Evolutionary conservation across 2,329 filamentous ascomycete species (phyloP).

Genomic region (Ceratocystiopsis brevicomis): DNA sequence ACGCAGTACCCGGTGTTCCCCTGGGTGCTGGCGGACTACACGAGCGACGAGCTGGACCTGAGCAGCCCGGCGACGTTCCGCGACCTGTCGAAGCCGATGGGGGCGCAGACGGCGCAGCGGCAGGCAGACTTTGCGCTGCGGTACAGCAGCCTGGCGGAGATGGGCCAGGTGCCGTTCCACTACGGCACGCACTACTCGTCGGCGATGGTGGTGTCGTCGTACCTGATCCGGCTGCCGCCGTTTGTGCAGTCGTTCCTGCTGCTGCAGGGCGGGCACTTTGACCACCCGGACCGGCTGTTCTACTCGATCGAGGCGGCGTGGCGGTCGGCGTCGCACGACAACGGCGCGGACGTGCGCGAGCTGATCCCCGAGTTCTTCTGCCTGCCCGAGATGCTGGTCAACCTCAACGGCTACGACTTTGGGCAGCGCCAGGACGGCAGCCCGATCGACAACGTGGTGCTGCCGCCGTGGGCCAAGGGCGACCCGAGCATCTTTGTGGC

Average conservation of each 20-base stretch:
- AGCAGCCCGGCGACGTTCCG: constrained; percentile 70
- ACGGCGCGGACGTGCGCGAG: constrained; percentile 87
- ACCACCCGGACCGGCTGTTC: constrained; percentile 88
- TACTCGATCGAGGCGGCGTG: constrained; percentile 84
- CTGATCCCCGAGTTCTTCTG: constrained; percentile 96
- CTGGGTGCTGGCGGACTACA: constrained; percentile 92
- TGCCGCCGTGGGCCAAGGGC: constrained; percentile 95
- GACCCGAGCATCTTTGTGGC: constrained; percentile 90
- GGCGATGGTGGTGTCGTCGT: constrained; percentile 95
- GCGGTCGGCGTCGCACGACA: constrained; percentile 73
- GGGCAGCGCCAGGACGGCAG: constrained; percentile 64
- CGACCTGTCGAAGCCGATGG: constrained; percentile 91
- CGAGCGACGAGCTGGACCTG: constrained; percentile 77
- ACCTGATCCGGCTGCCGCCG: constrained; percentile 82
- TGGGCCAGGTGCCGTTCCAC: constrained; percentile 84
- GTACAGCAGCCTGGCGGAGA: constrained; percentile 76
- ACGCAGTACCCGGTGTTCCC: constrained; percentile 98
- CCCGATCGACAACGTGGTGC: constrained; percentile 63
- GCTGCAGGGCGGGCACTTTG: constrained; percentile 87
- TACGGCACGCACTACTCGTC: constrained; percentile 98
- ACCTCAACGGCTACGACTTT: constrained; percentile 88
- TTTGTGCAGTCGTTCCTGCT: constrained; percentile 93
- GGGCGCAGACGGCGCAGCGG: constrained; percentile 60
- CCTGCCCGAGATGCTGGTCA: constrained; percentile 83
- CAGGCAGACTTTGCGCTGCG: constrained; percentile 66